Conservation (phyloP, 495 filamentous ascomycete species). For the Clohesyomyces aquaticus region DNA sequence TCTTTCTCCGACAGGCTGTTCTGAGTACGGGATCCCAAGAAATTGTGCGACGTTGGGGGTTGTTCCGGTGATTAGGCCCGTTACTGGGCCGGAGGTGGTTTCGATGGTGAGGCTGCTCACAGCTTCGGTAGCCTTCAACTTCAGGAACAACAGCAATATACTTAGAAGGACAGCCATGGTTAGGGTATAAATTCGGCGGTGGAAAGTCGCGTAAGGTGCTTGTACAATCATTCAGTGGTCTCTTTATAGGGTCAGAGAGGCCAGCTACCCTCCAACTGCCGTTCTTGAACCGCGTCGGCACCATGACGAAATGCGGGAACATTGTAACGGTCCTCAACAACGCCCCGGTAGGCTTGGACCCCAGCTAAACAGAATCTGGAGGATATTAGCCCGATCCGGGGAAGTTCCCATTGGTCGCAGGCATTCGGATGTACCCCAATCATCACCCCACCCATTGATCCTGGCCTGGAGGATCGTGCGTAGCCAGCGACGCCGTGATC, state of each 20-base stretch:
- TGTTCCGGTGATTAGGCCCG: slow-evolving; percentile 47
- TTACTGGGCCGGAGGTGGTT: slow-evolving; percentile 22
- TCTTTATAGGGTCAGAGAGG: too few species aligned
- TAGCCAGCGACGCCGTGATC: too few species aligned
- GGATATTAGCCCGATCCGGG: too few species aligned
- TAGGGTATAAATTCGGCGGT: not conserved
- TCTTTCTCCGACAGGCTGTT: slow-evolving; percentile 48
- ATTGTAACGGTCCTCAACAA: not conserved
- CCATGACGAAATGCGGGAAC: slow-evolving; percentile 1
- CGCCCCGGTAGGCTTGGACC: too few species aligned
- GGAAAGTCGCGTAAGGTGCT: not conserved
- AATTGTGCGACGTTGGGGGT: slow-evolving; percentile 52
- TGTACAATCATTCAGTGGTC: too few species aligned
- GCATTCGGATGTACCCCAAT: too few species aligned
- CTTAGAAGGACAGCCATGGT: slow-evolving; percentile 1
- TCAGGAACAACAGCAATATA: not conserved
- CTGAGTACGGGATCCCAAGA: slow-evolving; percentile 53
- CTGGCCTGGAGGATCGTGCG: too few species aligned
- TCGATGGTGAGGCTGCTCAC: slow-evolving; percentile 17
- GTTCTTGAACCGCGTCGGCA: not conserved
- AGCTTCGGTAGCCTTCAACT: not conserved
- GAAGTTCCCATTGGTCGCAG: too few species aligned
- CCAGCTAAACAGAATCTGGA: too few species aligned
- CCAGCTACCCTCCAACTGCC: too few species aligned
- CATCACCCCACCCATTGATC: too few species aligned